These are phyloP conservation scores for Linum lewisii DNA, from an alignment of 345 rosid genomes.

Conservation along the genomic window DNA sequence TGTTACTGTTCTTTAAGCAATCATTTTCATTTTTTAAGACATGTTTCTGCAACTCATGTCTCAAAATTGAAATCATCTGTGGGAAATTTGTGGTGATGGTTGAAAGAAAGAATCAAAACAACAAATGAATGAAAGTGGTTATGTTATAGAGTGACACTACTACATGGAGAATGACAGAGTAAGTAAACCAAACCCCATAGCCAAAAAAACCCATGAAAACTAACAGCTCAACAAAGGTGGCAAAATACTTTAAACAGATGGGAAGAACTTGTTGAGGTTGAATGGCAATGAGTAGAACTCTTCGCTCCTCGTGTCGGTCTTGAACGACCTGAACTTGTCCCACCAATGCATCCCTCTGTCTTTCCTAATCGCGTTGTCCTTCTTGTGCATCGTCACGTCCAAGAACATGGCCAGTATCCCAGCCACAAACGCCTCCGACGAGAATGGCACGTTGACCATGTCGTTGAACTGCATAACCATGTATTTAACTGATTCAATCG, in stretches of 20 bases:
- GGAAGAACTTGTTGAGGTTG: constrained; percentile 94
- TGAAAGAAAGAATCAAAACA: too few species aligned
- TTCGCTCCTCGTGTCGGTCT: constrained; percentile 85
- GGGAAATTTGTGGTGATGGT: too few species aligned
- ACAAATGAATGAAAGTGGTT: too few species aligned
- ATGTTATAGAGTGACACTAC: too few species aligned
- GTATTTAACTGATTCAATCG: constrained; percentile 6
- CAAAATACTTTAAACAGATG: constrained; percentile 36
- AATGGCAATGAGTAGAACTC: constrained; percentile 89
- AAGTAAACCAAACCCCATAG: too few species aligned
- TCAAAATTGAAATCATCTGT: too few species aligned
- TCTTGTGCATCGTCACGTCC: constrained; percentile 49
- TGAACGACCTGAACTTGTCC: constrained; percentile 76
- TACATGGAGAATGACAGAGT: too few species aligned
- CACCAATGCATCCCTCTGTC: constrained; percentile 91
- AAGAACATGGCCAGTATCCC: constrained; percentile 62
- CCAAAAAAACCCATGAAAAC: too few species aligned
- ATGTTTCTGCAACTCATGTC: too few species aligned
- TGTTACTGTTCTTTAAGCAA: too few species aligned
- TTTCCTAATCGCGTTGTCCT: constrained; percentile 50
- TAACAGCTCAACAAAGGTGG: too few species aligned
- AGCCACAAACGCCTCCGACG: constrained; percentile 79
- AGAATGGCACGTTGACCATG: constrained; percentile 87
- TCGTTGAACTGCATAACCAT: constrained; percentile 87
- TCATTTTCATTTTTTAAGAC: too few species aligned